A percentile compares a stretch with the other conserved stretches of the same genome.
Evolutionary conservation across 768 basidiomycete genomes (phyloP).

Genomic region (Brasilioporus rufonigricans): DNA sequence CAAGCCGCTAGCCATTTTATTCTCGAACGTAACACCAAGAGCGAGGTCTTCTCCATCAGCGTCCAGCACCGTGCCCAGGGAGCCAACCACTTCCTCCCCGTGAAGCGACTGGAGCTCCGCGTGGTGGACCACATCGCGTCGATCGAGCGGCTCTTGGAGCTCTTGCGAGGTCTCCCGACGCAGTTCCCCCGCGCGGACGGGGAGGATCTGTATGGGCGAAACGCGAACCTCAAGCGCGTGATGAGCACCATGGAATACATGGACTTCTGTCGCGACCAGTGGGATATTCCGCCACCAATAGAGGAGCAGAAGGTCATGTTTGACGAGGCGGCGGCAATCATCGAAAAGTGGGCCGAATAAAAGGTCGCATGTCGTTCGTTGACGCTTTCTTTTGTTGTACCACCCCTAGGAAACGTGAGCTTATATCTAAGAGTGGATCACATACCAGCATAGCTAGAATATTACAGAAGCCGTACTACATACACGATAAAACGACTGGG

Average conservation of each 20-base stretch:
- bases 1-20: constrained; percentile 36
- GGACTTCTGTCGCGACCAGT: fast-evolving
- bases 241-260: constrained; percentile 38
- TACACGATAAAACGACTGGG: neutral
- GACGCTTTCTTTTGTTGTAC: too few species aligned
- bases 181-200: constrained; percentile 41
- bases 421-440: too few species aligned
- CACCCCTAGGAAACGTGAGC: too few species aligned
- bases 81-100: constrained; percentile 31
- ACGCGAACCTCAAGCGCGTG: constrained; percentile 61
- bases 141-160: constrained; percentile 44
- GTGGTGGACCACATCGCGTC: constrained; percentile 2
- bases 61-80: neutral
- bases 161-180: constrained; percentile 48
- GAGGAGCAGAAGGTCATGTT: constrained; percentile 67
- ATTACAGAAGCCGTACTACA: neutral
- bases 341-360: neutral
- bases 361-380: too few species aligned
- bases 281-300: constrained; percentile 40
- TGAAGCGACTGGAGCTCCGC: constrained; percentile 49
- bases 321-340: constrained; percentile 64
- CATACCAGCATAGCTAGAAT: neutral
- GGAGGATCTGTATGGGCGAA: constrained; percentile 69
- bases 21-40: constrained; percentile 25
- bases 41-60: constrained; percentile 45